These are phyloP conservation scores for Rosa lucieae DNA, from an alignment of 306 rosid genomes.

Conservation along the genomic window DNA sequence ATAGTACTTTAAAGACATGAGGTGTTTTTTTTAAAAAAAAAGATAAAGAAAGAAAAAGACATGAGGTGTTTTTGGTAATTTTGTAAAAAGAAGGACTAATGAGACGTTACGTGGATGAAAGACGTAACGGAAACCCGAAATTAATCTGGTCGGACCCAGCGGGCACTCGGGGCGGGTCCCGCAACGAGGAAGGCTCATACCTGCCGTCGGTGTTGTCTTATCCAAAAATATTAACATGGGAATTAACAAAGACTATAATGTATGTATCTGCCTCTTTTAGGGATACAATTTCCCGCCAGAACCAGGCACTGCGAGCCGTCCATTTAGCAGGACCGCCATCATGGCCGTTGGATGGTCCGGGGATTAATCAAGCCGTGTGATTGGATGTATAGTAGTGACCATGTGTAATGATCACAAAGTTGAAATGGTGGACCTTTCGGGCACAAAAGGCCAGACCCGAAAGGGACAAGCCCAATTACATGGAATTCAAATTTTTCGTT, in stretches of 20 bases:
- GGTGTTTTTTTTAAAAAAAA: background rate
- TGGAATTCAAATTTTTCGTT: background rate
- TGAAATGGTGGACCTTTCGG: slow-evolving; percentile 30
- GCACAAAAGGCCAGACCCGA: slow-evolving; percentile 18
- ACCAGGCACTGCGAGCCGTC: slow-evolving; percentile 29
- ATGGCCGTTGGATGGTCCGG: slow-evolving; percentile 24
- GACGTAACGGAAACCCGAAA: slow-evolving; percentile 52
- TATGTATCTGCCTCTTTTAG: background rate
- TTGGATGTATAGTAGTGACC: slow-evolving; percentile 25
- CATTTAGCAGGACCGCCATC: slow-evolving; percentile 13
- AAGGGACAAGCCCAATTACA: slow-evolving; percentile 7
- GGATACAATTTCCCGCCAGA: slow-evolving; percentile 58
- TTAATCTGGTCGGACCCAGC: slow-evolving; percentile 17
- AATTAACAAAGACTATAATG: background rate
- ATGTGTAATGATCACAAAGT: slow-evolving; percentile 55
- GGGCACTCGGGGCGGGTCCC: slow-evolving; percentile 39
- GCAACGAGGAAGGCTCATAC: slow-evolving; percentile 35
- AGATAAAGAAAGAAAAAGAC: too few relatives aligned
- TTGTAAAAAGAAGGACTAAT: background rate
- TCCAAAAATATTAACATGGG: slow-evolving; percentile 27
- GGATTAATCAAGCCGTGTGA: slow-evolving; percentile 24
- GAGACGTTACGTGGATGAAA: slow-evolving; percentile 28
- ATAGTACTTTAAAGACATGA: too few relatives aligned
- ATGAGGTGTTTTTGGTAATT: slow-evolving; percentile 16
- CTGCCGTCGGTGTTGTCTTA: slow-evolving; percentile 85